Evolutionary conservation across 2,329 filamentous ascomycete genomes (phyloP).

Genomic region (Neonectria neomacrospora): DNA sequence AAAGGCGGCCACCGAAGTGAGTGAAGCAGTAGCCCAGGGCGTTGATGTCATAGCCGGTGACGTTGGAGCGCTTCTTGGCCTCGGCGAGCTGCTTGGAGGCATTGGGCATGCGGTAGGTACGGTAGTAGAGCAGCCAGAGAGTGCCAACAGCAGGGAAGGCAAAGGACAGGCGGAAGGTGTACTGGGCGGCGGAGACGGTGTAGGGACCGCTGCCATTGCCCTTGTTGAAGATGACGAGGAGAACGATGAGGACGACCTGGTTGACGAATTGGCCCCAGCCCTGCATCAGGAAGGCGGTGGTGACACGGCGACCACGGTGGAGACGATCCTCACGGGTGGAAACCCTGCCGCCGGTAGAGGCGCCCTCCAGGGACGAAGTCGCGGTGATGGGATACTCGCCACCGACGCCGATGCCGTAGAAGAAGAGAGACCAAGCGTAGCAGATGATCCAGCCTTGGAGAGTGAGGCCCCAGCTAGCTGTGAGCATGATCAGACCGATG

Average conservation of each 20-base stretch:
- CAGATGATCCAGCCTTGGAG: slow-evolving; percentile 97
- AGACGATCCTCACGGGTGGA: slow-evolving; percentile 94
- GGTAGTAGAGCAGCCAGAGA: slow-evolving; percentile 95
- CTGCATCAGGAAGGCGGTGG: slow-evolving; percentile 96
- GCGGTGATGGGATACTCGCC: slow-evolving; percentile 98
- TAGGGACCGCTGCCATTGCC: slow-evolving; percentile 80
- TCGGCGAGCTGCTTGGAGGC: slow-evolving; percentile 84
- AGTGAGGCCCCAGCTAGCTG: slow-evolving; percentile 86
- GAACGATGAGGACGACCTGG: slow-evolving; percentile 87
- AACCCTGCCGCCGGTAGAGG: slow-evolving; percentile 84
- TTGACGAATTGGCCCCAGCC: slow-evolving; percentile 98
- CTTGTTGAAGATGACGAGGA: slow-evolving; percentile 89
- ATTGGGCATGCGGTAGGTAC: slow-evolving; percentile 92
- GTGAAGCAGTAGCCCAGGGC: slow-evolving; percentile 82
- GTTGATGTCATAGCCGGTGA: slow-evolving; percentile 92
- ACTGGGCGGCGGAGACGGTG: slow-evolving; percentile 80
- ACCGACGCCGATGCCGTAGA: slow-evolving; percentile 73
- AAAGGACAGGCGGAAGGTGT: slow-evolving; percentile 92
- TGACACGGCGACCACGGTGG: slow-evolving; percentile 95
- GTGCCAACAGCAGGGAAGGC: slow-evolving; percentile 91
- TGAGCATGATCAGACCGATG: slow-evolving; percentile 89
- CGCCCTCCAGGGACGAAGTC: slow-evolving; percentile 93
- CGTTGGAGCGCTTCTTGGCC: slow-evolving; percentile 85
- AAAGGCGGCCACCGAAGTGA: slow-evolving; percentile 85
- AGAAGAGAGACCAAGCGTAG: slow-evolving; percentile 94